Evolutionary conservation across 495 filamentous ascomycete species (phyloP).

Genomic region (Xylaria castorea): DNA sequence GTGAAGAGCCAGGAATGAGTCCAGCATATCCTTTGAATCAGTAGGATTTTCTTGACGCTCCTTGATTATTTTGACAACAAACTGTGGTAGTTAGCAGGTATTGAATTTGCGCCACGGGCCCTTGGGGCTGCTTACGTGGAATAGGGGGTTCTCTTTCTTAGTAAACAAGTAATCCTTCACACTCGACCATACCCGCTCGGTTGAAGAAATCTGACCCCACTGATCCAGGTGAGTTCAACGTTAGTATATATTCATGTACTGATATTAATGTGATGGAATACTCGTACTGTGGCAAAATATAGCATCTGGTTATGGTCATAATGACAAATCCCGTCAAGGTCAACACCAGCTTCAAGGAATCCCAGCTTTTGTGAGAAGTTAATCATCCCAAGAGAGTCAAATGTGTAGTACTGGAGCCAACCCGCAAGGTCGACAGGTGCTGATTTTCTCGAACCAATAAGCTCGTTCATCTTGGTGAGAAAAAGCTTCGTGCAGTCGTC

Average conservation of each 20-base stretch:
- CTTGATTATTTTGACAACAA: constrained; percentile 1
- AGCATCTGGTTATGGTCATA: constrained; percentile 25
- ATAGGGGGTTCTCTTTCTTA: constrained; percentile 14
- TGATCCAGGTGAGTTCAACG: constrained; percentile 7
- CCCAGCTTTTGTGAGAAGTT: constrained; percentile 62
- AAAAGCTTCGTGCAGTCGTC: constrained; percentile 60
- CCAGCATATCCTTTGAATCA: constrained; percentile 23
- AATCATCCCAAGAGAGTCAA: constrained; percentile 64
- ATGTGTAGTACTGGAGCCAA: constrained; percentile 65
- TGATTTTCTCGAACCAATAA: constrained; percentile 34
- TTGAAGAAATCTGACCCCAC: constrained; percentile 21
- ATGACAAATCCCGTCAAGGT: constrained; percentile 49
- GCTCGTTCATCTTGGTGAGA: constrained; percentile 48
- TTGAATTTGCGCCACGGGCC: background rate
- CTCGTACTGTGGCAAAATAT: constrained; percentile 18
- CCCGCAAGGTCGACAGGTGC: constrained; percentile 52
- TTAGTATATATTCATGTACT: background rate
- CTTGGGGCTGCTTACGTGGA: background rate
- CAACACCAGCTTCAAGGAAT: constrained; percentile 57
- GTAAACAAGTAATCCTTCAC: constrained; percentile 3
- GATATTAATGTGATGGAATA: background rate
- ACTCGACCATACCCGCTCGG: constrained; percentile 13
- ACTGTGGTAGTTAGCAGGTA: background rate
- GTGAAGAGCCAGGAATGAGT: constrained; percentile 20
- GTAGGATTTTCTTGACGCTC: background rate